Evolutionary conservation across 2,329 filamentous ascomycete species (phyloP), one percentile per base, ranked within the genome.

Genomic region (Nemania bipapillata): DNA sequence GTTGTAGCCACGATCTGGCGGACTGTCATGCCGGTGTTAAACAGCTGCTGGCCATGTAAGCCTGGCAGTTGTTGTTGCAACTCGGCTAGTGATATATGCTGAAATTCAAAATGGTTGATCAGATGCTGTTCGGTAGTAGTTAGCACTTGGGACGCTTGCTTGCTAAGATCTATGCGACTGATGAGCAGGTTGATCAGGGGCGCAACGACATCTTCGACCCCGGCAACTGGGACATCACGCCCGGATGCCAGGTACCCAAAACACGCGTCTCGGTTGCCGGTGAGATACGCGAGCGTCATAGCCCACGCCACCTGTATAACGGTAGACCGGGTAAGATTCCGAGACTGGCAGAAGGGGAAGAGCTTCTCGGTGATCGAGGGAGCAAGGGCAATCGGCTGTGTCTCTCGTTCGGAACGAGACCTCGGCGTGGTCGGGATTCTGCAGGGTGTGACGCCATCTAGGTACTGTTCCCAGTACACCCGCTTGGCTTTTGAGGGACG

Each of bases 161-260:
- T 40, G 53, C 28, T 56, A 15, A 56, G 4, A 30, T 56, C 53
- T n/a, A 56, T 30, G 20, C 35, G 30, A 17, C 53, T 40, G 35
- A 56, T n/a, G 35, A 56, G 59, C 59, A 62, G 30, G 53, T 54
- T 62, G 24, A 26, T 62, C 17, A 62, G 24, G 8, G 59, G 59
- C 6, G 28, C 59, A 26, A 62, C 47, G 20, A 54, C 12, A 53
- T 52, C 45, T 22, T 62, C 59, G 8, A 26, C 32, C 28, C 49
- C 49, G 59, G 53, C 49, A 54, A 32, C 30, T 32, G 30, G 30
- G 30, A 62, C 28, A 30, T 62, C 59, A 24, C 59, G 47, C 17
- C 59, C 59, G 17, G 59, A 62, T 35, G 47, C 49, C 26, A 62
- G 28, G 28, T 62, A 62, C n/a, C 62, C 62, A 32, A 65, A 65